phyloP scores from a whole-genome alignment of 805 yeast genomes.

The Lachancea lanzarotensis region DNA sequence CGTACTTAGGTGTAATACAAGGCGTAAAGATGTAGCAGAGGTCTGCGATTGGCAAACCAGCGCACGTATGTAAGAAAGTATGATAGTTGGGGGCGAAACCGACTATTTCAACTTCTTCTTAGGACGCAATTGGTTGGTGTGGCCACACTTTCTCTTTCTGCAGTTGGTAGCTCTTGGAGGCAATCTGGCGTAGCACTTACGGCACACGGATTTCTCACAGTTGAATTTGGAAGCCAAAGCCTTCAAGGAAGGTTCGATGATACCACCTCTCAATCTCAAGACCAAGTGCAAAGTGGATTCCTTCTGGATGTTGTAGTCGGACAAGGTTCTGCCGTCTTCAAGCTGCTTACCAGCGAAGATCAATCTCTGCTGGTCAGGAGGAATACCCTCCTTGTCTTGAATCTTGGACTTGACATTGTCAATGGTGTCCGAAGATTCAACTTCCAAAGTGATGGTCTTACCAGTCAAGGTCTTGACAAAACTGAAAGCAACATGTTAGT shows the following conservation, averaged over 20 bases:
- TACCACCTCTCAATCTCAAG: conserved; percentile 96
- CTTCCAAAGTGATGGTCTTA: conserved; percentile 96
- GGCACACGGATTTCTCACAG: conserved; percentile 99
- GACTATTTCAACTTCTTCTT: conserved; percentile 97
- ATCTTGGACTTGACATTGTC: conserved; percentile 98
- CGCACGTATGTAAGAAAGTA: conserved; percentile 1
- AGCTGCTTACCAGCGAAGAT: conserved; percentile 99
- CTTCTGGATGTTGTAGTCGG: conserved; percentile 99
- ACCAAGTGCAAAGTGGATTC: conserved; percentile 97
- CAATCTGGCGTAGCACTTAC: conserved; percentile 99
- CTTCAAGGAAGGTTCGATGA: conserved; percentile 99
- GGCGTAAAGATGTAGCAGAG: conserved; percentile 9
- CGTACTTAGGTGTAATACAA: conserved; percentile 10
- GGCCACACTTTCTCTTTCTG: conserved; percentile 99
- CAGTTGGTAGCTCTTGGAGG: conserved; percentile 99
- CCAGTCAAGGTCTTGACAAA: conserved; percentile 84
- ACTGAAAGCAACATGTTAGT: conserved; percentile 27
- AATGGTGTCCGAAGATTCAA: conserved; percentile 97
- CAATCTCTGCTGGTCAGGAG: conserved; percentile 99
- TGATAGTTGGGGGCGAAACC: conserved; percentile 32
- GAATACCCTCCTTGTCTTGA: conserved; percentile 99
- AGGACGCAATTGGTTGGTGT: conserved; percentile 99
- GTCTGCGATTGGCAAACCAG: not conserved
- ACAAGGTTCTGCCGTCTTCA: conserved; percentile 97
- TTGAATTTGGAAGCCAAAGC: conserved; percentile 99